These are phyloP conservation scores for Teratosphaeria zuluensis DNA, from an alignment of 2,329 filamentous ascomycete species.

Conservation along the genomic window DNA sequence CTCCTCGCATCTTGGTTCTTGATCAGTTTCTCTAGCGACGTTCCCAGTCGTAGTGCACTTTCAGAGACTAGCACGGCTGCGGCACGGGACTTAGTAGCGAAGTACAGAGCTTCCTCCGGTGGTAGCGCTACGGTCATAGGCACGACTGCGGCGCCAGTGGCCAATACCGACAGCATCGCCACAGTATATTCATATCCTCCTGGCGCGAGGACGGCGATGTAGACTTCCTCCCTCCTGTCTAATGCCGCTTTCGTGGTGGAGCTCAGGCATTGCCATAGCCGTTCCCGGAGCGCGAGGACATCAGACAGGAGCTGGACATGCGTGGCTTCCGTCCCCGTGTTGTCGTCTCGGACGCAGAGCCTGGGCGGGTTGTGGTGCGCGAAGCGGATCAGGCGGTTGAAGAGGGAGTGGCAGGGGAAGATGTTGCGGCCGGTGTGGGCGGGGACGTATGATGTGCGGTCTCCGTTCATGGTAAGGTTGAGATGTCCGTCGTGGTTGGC, in stretches of 20 bases:
- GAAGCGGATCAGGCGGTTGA: slow-evolving; percentile 32
- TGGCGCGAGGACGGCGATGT: slow-evolving; percentile 36
- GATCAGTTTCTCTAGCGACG: slow-evolving; percentile 21
- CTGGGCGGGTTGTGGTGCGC: slow-evolving; percentile 27
- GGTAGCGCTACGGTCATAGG: slow-evolving; percentile 35
- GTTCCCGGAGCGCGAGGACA: slow-evolving; percentile 33
- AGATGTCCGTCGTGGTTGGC: background rate
- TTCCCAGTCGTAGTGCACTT: slow-evolving; percentile 21
- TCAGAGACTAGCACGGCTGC: slow-evolving; percentile 31
- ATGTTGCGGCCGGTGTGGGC: slow-evolving; percentile 14
- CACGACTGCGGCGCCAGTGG: slow-evolving; percentile 38
- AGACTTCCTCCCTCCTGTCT: slow-evolving; percentile 30
- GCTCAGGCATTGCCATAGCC: slow-evolving; percentile 24
- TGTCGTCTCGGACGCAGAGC: slow-evolving; percentile 32
- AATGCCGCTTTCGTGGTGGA: slow-evolving; percentile 20
- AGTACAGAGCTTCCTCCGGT: slow-evolving; percentile 37
- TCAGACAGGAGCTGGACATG: slow-evolving; percentile 37
- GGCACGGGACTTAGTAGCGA: slow-evolving; percentile 31
- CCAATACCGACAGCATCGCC: slow-evolving; percentile 39
- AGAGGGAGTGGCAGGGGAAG: slow-evolving; percentile 27
- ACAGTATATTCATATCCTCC: slow-evolving; percentile 41
- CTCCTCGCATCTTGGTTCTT: slow-evolving; percentile 15
- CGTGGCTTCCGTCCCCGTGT: slow-evolving; percentile 27
- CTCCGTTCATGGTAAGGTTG: slow-evolving; percentile 9
- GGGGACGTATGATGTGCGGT: slow-evolving; percentile 17